Conservation (phyloP, 495 filamentous ascomycete species). For the Aspergillus carlsbadensis region DNA sequence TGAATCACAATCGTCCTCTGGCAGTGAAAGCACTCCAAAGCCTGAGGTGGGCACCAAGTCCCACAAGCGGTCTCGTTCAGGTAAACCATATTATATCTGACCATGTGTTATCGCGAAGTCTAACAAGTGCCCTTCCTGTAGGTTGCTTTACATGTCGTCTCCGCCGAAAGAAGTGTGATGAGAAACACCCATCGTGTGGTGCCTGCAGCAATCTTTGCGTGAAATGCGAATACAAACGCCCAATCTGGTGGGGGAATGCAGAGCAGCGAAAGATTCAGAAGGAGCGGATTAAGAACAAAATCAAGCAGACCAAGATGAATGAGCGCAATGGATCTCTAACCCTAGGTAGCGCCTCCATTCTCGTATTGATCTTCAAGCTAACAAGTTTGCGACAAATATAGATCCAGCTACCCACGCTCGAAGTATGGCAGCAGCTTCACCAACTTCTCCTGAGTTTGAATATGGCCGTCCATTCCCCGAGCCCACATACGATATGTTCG, state of each 20-base stretch:
- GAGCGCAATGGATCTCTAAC: slow-evolving; percentile 66
- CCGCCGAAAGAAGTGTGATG: slow-evolving; percentile 96
- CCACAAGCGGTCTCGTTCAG: slow-evolving; percentile 91
- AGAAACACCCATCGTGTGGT: slow-evolving; percentile 79
- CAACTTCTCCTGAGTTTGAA: slow-evolving; percentile 69
- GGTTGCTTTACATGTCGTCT: slow-evolving; percentile 97
- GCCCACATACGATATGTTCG: slow-evolving; percentile 59
- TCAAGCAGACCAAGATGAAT: slow-evolving; percentile 90
- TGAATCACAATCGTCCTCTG: slow-evolving; percentile 20
- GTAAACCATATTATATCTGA: slow-evolving; percentile 49
- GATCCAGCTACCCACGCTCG: slow-evolving; percentile 21
- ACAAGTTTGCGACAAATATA: slow-evolving; percentile 6
- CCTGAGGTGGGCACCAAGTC: slow-evolving; percentile 69
- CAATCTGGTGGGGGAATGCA: slow-evolving; percentile 94
- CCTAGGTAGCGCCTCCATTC: slow-evolving; percentile 23
- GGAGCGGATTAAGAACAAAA: slow-evolving; percentile 93
- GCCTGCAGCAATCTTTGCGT: slow-evolving; percentile 88
- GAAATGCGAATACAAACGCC: slow-evolving; percentile 91
- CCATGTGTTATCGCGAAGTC: slow-evolving; percentile 1
- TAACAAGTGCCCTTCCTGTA: slow-evolving; percentile 30
- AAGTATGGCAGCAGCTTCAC: slow-evolving; percentile 47
- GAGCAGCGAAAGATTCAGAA: slow-evolving; percentile 84
- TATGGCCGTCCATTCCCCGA: slow-evolving; percentile 61
- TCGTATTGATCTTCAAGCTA: slow-evolving; percentile 1
- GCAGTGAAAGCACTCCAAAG: slow-evolving; percentile 19